These are phyloP conservation scores for Solanum infundibuliforme DNA, from an alignment of 257 asterid genomes.

Conservation along the genomic window DNA sequence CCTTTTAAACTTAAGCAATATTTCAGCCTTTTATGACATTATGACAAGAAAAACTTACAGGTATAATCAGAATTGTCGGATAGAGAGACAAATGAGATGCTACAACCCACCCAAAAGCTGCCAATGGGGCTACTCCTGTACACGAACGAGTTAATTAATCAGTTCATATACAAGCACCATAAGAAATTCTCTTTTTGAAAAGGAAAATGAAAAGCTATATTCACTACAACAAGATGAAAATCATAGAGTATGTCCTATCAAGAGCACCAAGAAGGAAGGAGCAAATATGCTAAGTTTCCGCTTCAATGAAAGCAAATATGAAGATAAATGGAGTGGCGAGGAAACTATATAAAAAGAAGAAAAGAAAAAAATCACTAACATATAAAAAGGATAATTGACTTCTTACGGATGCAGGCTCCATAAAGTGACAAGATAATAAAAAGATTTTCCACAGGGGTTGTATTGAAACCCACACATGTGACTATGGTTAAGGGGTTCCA, in stretches of 20 bases:
- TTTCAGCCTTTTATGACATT: neutral
- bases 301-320: neutral
- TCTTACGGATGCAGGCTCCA: conserved; percentile 84
- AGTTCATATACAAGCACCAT: conserved; percentile 1
- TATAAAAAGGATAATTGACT: conserved; percentile 5
- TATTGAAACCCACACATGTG: conserved; percentile 80
- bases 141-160: conserved; percentile 7
- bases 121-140: conserved; percentile 70
- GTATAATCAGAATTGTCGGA: conserved; percentile 62
- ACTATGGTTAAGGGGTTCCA: conserved; percentile 92
- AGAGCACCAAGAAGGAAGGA: neutral
- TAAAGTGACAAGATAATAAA: conserved; percentile 61
- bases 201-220: neutral
- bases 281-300: neutral
- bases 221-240: neutral
- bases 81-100: conserved; percentile 91
- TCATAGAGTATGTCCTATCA: neutral
- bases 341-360: neutral
- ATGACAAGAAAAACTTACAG: conserved; percentile 42
- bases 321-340: neutral
- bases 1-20: neutral
- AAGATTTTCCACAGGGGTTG: conserved; percentile 76
- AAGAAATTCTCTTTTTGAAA: neutral
- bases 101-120: conserved; percentile 95
- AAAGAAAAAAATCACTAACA: neutral